These are phyloP conservation scores for Zalaria sp. DNA, from an alignment of 2,329 filamentous ascomycete genomes.

Conservation along the genomic window DNA sequence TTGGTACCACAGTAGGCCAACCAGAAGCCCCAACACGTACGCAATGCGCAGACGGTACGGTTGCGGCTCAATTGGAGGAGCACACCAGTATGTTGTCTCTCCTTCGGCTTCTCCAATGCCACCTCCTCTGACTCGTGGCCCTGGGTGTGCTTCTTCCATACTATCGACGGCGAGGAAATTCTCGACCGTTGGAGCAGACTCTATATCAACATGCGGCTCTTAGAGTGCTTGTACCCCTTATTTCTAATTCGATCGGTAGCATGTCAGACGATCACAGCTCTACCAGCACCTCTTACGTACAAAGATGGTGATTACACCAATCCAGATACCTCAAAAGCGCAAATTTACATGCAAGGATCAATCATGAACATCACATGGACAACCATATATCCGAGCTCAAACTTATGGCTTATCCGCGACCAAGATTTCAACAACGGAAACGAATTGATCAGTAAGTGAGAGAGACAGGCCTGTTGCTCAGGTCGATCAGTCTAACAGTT, in stretches of 20 bases:
- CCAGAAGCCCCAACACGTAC: too few relatives aligned
- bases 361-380: constrained; percentile 3
- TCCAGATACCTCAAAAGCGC: neutral
- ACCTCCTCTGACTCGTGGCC: too few relatives aligned
- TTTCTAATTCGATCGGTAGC: too few relatives aligned
- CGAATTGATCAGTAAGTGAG: neutral
- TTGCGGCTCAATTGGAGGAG: too few relatives aligned
- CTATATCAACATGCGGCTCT: neutral
- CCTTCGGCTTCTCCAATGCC: too few relatives aligned
- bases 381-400: neutral
- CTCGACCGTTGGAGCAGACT: neutral
- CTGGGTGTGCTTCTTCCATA: too few relatives aligned
- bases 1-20: too few relatives aligned
- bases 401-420: constrained; percentile 2
- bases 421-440: neutral
- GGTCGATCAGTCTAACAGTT: too few relatives aligned
- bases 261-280: neutral
- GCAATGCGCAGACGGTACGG: too few relatives aligned
- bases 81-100: too few relatives aligned
- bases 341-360: neutral
- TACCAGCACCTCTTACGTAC: neutral
- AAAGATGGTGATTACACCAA: neutral
- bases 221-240: too few relatives aligned
- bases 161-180: neutral
- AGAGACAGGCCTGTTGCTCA: too few relatives aligned